Evolutionary conservation across 495 filamentous ascomycete species (phyloP), one percentile per base, ranked within the genome.

Genomic region (Polyplosphaeria fusca): DNA sequence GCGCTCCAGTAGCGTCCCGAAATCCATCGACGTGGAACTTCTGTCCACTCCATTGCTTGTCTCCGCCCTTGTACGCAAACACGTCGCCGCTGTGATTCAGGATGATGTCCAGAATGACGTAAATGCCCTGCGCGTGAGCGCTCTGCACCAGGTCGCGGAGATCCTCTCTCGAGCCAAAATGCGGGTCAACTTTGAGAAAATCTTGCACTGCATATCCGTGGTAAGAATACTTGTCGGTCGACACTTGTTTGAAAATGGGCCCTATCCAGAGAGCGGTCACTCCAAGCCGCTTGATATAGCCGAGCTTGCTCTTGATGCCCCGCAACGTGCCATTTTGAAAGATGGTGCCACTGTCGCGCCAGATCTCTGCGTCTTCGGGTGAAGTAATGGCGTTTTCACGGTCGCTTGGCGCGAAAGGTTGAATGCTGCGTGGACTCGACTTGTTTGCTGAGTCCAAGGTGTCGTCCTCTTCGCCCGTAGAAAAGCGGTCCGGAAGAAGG

Each of bases 401-500:
- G 39, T 64, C 56, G 5, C 7, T 12, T 19, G 37, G 38, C 3
- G 41, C 52, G 48, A 58, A 55, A 1, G 49, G 25, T 14, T 40
- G 22, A 9, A 32, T 50, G 5, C 28, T 52, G 26, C 53, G 49
- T 9, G 2, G 2, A 14, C 47, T 38, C 12, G 28, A 35, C 23
- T 55, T 27, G 0, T 49, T 46, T 16, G 40, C 14, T 19, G 23
- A 1, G 35, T 57, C 55, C 11, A 45, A 24, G n/a, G 48, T 43
- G 5, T 47, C 54, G 14, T 42, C 35, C 40, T 67, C 64, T 4
- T 18, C 14, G 25, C 37, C 48, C 26, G 53, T 48, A 11, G 64
- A 67, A 47, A 64, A 67, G n/a, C 64, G 60, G 41, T 67, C 64
- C 1, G 64, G 64, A 11, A 67, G 55, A 7, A 67, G 45, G 28